Percentiles rank a stretch among this genome's conserved stretches.
Conservation (phyloP, 2,329 filamentous ascomycete species). For the Aureobasidium sp. region DNA sequence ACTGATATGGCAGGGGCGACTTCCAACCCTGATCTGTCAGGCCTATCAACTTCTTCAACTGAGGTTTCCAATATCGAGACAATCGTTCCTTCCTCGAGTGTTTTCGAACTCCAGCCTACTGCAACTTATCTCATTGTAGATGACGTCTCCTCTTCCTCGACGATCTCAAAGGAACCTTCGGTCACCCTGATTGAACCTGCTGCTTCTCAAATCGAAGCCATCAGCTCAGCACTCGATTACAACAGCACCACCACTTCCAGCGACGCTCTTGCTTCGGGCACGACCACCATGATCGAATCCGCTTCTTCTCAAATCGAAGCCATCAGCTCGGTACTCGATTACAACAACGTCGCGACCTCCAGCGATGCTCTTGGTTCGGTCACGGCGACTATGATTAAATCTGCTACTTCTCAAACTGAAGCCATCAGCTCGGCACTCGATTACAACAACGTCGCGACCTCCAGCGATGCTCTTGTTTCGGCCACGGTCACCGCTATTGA, state of each 20-base stretch:
- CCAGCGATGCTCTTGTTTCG: neutral
- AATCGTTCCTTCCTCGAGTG: neutral
- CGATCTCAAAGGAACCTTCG: neutral
- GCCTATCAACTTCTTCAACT: neutral
- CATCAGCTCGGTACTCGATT: neutral
- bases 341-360: neutral
- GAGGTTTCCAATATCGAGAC: neutral
- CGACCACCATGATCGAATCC: neutral
- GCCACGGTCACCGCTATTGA: neutral
- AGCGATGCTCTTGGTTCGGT: neutral
- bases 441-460: neutral
- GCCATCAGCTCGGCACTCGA: neutral
- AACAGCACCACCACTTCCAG: neutral
- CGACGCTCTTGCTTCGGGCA: neutral
- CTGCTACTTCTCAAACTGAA: neutral
- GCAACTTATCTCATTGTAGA: neutral
- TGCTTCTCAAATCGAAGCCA: neutral
- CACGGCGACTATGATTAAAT: no score
- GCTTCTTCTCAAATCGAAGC: neutral
- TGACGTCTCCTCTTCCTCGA: neutral
- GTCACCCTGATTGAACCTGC: no score
- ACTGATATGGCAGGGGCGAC: neutral
- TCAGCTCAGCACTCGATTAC: neutral
- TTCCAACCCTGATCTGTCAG: neutral
- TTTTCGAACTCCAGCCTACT: neutral